Evolutionary conservation across 202 grass and related monocot genomes (phyloP).

Genomic region (Schoenoplectus triqueter): DNA sequence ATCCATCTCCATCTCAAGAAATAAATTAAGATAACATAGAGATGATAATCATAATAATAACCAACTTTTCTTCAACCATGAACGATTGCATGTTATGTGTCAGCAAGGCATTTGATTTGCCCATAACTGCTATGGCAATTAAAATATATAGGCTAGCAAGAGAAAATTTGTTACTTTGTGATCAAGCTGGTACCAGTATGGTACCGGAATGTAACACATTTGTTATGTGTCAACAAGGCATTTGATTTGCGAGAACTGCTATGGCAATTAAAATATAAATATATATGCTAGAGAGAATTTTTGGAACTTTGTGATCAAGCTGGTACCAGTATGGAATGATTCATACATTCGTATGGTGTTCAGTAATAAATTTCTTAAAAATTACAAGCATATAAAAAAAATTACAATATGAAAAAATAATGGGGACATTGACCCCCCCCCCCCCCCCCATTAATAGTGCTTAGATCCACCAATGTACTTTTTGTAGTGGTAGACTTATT

Average conservation of each 20-base stretch:
- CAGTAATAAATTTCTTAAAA: neutral
- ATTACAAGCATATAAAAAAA: neutral
- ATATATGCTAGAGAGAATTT: neutral
- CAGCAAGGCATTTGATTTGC: neutral
- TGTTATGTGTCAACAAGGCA: neutral
- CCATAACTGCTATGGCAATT: neutral
- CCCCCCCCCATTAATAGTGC: neutral
- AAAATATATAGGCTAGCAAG: neutral
- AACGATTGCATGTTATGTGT: neutral
- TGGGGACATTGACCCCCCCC: neutral
- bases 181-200: neutral
- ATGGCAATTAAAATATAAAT: conserved; percentile 2
- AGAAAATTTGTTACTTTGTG: neutral
- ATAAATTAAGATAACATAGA: conserved; percentile 14
- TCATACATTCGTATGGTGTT: neutral
- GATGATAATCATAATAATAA: neutral
- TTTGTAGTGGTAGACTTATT: neutral
- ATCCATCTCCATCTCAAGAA: neutral
- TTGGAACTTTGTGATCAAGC: neutral
- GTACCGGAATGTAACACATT: neutral
- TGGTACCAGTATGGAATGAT: neutral
- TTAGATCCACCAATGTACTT: conserved; percentile 2
- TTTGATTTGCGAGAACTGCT: neutral
- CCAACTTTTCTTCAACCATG: neutral
- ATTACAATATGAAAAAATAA: neutral